Conservation (phyloP, 345 rosid genomes). For the Kandelia obovata region DNA sequence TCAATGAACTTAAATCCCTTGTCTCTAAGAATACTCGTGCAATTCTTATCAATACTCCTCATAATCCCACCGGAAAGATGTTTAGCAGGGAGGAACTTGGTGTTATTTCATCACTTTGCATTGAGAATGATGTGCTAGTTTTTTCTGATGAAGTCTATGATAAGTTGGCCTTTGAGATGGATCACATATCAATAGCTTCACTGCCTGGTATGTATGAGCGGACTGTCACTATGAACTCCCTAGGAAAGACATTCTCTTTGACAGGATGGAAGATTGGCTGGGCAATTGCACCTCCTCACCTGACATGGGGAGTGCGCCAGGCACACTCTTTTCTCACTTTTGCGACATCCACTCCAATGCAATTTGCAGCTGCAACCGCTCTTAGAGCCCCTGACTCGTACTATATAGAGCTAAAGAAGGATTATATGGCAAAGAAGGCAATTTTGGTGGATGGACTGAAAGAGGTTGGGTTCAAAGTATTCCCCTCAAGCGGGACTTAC, state of each 20-base stretch:
- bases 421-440: constrained; percentile 71
- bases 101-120: constrained; percentile 67
- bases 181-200: constrained; percentile 87
- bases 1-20: constrained; percentile 69
- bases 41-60: constrained; percentile 81
- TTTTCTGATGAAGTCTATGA: constrained; percentile 90
- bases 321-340: constrained; percentile 92
- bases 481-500: constrained; percentile 93
- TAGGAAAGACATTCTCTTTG: constrained; percentile 90
- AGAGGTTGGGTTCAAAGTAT: constrained; percentile 80
- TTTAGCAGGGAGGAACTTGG: constrained; percentile 71
- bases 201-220: constrained; percentile 93
- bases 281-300: constrained; percentile 88
- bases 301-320: constrained; percentile 87
- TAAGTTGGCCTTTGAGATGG: constrained; percentile 85
- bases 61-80: constrained; percentile 97
- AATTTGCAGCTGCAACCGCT: constrained; percentile 67
- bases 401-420: constrained; percentile 67
- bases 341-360: constrained; percentile 82
- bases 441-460: constrained; percentile 79
- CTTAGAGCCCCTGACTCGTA: constrained; percentile 79
- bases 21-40: constrained; percentile 76
- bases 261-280: constrained; percentile 99
- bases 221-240: constrained; percentile 84
- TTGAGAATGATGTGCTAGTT: constrained; percentile 80